Evolutionary conservation across 257 asterid species (phyloP), one percentile per base, ranked within the genome.

Genomic region (Primulina huaijiensis): DNA sequence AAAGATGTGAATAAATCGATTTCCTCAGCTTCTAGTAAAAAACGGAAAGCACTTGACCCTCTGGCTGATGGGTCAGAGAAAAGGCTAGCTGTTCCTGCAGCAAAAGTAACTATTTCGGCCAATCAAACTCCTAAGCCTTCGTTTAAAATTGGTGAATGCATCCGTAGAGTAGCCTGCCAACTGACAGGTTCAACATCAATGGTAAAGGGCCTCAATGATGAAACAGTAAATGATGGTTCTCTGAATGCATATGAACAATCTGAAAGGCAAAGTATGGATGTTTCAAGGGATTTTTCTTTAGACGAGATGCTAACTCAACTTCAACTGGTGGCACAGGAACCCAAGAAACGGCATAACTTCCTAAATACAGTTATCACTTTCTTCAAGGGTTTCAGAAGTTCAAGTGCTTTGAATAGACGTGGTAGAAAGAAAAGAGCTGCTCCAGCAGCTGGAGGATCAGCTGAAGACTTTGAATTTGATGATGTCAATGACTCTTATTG

Each of bases 101-200:
- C 92, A 10, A 92, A 88, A 83, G 81, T 79, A 55, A 78, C 96
- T 33, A 62, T 75, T 63, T 56, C 81, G 5, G 72, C 77, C 9
- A 65, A 80, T 65, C 79, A 81, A 60, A 69, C 83, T 70, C 92
- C 91, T 46, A 90, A 83, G 75, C 91, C 96, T 52, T 89, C 96
- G 58, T 94, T 94, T 50, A 92, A 87, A 76, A 86, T 94, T 16
- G 99, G 99, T 16, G 99, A 94, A 67, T 89, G 99, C 75, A 94
- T 94, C 21, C 92, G 90, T 40, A 83, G 97, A 80, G 92, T 85
- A 53, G 99, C 99, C 61, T 87, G 88, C 86, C 96, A 90, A 76
- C 78, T 94, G 74, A 85, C 97, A 31, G 91, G 89, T n/a, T 64
- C 90, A 65, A 58, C 87, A 12, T 71, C 89, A n/a, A 64, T 57